Evolutionary conservation across 352 stramenopile species (phyloP).

Genomic region (Globisporangium alternatum): DNA sequence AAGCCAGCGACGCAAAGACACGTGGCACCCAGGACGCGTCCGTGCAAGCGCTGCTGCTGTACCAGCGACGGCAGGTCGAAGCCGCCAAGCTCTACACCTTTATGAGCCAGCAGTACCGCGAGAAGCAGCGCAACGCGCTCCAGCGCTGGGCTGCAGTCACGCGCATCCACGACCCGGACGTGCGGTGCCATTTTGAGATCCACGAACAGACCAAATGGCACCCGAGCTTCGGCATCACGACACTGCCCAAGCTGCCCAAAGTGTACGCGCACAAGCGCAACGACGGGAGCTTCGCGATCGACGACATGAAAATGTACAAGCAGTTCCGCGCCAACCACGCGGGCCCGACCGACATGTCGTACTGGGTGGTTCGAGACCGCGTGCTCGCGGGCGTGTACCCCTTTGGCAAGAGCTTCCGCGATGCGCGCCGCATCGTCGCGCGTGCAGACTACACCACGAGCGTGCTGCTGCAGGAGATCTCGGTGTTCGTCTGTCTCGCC

Average conservation of each 20-base stretch:
- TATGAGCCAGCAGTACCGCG: slow-evolving; percentile 29
- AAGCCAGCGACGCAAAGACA: slow-evolving; percentile 1
- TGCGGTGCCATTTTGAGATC: slow-evolving; percentile 19
- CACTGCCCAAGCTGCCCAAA: slow-evolving; percentile 49
- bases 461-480: slow-evolving; percentile 61
- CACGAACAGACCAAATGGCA: slow-evolving; percentile 42
- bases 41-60: slow-evolving; percentile 40
- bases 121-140: slow-evolving; percentile 25
- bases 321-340: slow-evolving; percentile 66
- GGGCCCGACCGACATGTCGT: slow-evolving; percentile 63
- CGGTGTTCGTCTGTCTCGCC: slow-evolving; percentile 66
- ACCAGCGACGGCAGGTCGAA: slow-evolving; percentile 36
- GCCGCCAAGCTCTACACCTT: slow-evolving; percentile 45
- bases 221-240: slow-evolving; percentile 57
- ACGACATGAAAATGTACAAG: slow-evolving; percentile 56
- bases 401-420: slow-evolving; percentile 36
- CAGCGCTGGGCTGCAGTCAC: slow-evolving; percentile 24
- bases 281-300: slow-evolving; percentile 45
- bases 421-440: slow-evolving; percentile 41
- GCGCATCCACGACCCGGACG: slow-evolving; percentile 12
- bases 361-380: slow-evolving; percentile 61
- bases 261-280: slow-evolving; percentile 28
- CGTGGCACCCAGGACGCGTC: slow-evolving; percentile 21
- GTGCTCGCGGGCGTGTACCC: slow-evolving; percentile 63
- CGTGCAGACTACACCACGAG: slow-evolving; percentile 53